Evolutionary conservation across 768 basidiomycete genomes (phyloP), one percentile per base, ranked within the genome.

Genomic region (Lactarius akahatsu): DNA sequence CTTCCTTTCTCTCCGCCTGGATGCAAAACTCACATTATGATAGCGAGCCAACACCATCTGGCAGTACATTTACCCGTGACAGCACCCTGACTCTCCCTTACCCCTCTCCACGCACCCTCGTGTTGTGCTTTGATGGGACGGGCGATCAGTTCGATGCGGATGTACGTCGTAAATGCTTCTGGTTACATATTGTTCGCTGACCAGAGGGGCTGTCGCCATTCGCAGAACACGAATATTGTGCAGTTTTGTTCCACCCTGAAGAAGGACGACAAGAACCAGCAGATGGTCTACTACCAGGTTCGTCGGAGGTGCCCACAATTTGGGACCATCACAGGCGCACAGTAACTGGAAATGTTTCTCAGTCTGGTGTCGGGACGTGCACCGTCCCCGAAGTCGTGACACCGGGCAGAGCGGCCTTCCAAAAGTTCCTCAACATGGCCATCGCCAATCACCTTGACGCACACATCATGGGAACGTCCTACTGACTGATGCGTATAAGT

Each of bases 201-300:
- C 36, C 10, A 13, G 28, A 38, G 32, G 28, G 30, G 18, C 36
- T 5, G 2, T 2, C 57, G 13, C 50, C 36, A 36, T 20, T 23
- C 26, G n/a, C 65, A 90, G 87, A 91, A 91, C 72, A 90, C 89
- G 20, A 91, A 90, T 67, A 80, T 91, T 62, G 80, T 91, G 41
- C 83, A 88, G 63, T 78, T 91, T 61, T 86, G 89, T 71, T 83
- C 86, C 4, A 82, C 88, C 82, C 74, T 91, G 66, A 86, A 85
- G 77, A 91, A 90, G 74, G 86, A 87, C 59, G 81, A 86, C 67
- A 78, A 79, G 32, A 67, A 72, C 13, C 76, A 85, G 63, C 90
- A 91, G 72, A 79, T 90, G 73, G 88, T 89, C 1, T 91, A 91
- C 70, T 91, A 91, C 73, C 90, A 91, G 79, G 89, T 85, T 57